Evolutionary conservation across 441 rosid genomes (phyloP), one percentile per base, ranked within the genome.

Genomic region (Kokia cookei): DNA sequence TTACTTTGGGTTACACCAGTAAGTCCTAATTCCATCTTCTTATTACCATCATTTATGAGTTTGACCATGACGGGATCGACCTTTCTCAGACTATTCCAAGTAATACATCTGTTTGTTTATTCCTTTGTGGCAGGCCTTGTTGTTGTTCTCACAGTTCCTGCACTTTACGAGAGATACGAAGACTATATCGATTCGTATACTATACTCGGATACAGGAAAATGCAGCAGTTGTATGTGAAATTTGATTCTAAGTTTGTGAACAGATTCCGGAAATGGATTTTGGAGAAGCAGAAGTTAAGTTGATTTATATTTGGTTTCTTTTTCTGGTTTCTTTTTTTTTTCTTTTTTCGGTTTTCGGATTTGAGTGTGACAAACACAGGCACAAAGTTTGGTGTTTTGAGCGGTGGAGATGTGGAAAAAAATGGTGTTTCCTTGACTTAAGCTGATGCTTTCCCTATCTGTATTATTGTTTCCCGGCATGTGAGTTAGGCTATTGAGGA

Each of bases 1-100:
- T 90, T 29, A 91, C 97, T 26, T 73, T 92, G 73, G 86, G 89
- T 75, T 90, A 93, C 75, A 75, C 88, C 17, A 71, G 99, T 92
- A 88, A 88, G 90, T 85, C 76, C 14, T 67, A n/a, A 7, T 61
- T 53, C 14, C 37, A 6, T 6, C 68, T 35, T 45, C 12, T 42
- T 4, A 47, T 43, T 53, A 9, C 24, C 68, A 45, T 66, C 27
- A 11, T 64, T 35, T 40, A 37, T 37, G 24, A 32, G 60, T 22
- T 19, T 53, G 19, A 19, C 22, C 22, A 19, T 19, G 22, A 19
- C 22, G 61, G 29, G 22, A 19, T 15, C 7, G 50, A 19, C 26
- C 12, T 19, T 54, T 54, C 26, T 54, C 27, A 7, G 24, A 19
- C 26, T 54, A 54, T 7, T 54, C 7, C 1, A 5, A 54, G 59